Evolutionary conservation across 768 basidiomycete genomes (phyloP).

Genomic region (Trametes maxima): DNA sequence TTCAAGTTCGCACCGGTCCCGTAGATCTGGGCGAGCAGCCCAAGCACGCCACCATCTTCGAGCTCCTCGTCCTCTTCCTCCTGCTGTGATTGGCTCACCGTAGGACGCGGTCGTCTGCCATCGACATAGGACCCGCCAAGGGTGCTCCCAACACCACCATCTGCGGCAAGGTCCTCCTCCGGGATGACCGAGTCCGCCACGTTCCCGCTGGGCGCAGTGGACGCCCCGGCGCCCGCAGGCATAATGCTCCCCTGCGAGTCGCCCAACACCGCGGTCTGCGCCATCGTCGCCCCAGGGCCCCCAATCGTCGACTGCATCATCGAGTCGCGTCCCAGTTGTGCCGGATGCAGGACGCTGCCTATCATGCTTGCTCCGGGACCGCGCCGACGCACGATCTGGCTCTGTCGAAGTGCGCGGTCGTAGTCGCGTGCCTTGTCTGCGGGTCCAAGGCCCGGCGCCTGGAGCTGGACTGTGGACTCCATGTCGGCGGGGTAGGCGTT

Average conservation of each 20-base stretch:
- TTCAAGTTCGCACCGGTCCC: slow-evolving; percentile 40
- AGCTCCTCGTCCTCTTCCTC: slow-evolving; percentile 62
- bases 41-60: slow-evolving; percentile 83
- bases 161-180: slow-evolving; percentile 50
- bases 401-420: slow-evolving; percentile 73
- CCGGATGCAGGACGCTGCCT: slow-evolving; percentile 45
- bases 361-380: slow-evolving; percentile 23
- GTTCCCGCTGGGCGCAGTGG: neutral
- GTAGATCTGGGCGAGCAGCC: slow-evolving; percentile 86
- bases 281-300: slow-evolving; percentile 50
- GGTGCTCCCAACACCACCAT: slow-evolving; percentile 61
- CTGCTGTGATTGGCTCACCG: slow-evolving; percentile 31
- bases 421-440: slow-evolving; percentile 74
- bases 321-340: slow-evolving; percentile 31
- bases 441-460: slow-evolving; percentile 31
- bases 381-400: slow-evolving; percentile 48
- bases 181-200: slow-evolving; percentile 33
- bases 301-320: slow-evolving; percentile 45
- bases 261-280: slow-evolving; percentile 72
- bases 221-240: neutral
- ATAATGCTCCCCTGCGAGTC: slow-evolving; percentile 65
- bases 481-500: slow-evolving; percentile 5
- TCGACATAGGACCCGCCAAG: slow-evolving; percentile 81
- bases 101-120: slow-evolving; percentile 45
- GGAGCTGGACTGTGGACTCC: slow-evolving; percentile 26